Evolutionary conservation across 306 rosid species (phyloP), one percentile per base, ranked within the genome.

Genomic region (Argentina anserina): DNA sequence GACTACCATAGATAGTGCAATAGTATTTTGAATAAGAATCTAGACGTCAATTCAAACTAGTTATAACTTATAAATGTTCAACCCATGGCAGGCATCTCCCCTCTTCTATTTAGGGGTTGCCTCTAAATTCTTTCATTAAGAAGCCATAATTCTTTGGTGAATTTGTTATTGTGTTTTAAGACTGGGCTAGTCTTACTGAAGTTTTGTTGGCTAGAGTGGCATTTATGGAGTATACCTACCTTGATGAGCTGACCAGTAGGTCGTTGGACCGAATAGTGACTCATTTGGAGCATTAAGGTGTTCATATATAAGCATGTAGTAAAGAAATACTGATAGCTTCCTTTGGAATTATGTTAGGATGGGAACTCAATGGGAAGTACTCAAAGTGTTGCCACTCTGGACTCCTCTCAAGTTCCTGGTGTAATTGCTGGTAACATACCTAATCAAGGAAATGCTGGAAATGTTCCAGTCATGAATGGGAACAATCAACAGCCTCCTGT

Each of bases 261-360:
- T 5, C n/a, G n/a, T n/a, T n/a, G n/a, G n/a, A n/a, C n/a, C n/a
- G 15, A 26, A 56, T 50, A 50, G 52, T 2, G 47, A 31, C 20
- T 31, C 23, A 20, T 29, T 69, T 7, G 26, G 36, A 45, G 41
- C 62, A 36, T 21, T 73, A 3, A 73, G 40, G n/a, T 43, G 11
- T 20, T 61, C 13, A 10, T 10, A 6, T 17, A 8, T 65, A 7
- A 37, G 10, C 33, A 6, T 52, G 28, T 45, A 39, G n/a, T 49
- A 28, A 33, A 52, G 15, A 28, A 42, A 53, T 31, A 18, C 65
- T 80, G 29, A 65, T 65, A 46, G 56, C 34, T 69, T 76, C 81
- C 67, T 0, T 53, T 78, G 81, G 42, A 76, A 78, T 73, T 77
- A 39, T 75, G 53, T 77, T 81, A 84, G 96, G 95, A 92, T 75